phyloP scores from a whole-genome alignment of 306 rosid species.

The Dalbergia cochinchinensis region DNA sequence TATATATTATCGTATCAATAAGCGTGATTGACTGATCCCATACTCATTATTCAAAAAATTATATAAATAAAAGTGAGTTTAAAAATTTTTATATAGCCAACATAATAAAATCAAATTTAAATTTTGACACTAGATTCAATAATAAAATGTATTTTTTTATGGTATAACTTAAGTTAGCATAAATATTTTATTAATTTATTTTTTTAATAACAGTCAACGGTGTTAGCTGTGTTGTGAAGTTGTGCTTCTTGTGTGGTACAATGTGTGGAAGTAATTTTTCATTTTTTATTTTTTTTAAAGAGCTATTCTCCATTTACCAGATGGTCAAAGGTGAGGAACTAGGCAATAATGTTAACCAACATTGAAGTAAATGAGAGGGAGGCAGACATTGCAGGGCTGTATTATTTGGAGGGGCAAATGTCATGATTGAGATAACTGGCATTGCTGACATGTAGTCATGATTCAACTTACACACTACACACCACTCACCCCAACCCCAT shows the following conservation, averaged over 20 bases:
- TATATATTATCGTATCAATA: no score
- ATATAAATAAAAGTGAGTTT: no score
- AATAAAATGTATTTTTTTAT: no score
- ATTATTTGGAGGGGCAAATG: conserved; percentile 64
- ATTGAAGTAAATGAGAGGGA: conserved; percentile 22
- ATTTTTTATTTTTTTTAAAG: not conserved
- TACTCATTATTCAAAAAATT: no score
- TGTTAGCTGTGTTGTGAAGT: not conserved
- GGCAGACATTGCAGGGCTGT: conserved; percentile 46
- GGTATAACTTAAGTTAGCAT: not conserved
- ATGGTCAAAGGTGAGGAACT: conserved; percentile 45
- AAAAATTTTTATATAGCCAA: no score
- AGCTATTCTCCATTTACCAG: conserved; percentile 29
- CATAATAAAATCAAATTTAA: no score
- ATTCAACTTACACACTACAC: conserved; percentile 52
- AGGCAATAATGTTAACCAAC: no score
- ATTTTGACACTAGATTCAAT: no score
- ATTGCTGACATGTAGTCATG: conserved; percentile 68
- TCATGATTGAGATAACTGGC: conserved; percentile 76
- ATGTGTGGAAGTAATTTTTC: conserved; percentile 1
- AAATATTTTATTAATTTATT: not conserved
- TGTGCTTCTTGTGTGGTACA: not conserved
- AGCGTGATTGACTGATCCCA: no score
- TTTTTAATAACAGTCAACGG: conserved; percentile 15
- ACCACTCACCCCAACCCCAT: conserved; percentile 21